Percentiles rank a stretch among this genome's conserved stretches.
These are phyloP conservation scores for Aspergillus alliaceus DNA, from an alignment of 2,329 filamentous ascomycete species.

Conservation along the genomic window DNA sequence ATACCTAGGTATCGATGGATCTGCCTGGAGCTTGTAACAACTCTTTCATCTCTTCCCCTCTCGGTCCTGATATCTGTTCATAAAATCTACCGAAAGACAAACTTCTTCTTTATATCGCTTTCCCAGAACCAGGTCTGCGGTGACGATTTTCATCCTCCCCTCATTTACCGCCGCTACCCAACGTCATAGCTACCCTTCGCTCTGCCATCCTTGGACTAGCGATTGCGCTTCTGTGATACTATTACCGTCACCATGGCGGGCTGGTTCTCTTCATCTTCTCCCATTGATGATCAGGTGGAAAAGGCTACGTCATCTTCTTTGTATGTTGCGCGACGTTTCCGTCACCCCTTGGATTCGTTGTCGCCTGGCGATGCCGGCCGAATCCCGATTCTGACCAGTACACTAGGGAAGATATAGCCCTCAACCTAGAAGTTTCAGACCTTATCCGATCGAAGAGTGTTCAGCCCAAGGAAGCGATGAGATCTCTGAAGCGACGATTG, in stretches of 20 bases:
- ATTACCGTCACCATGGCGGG: constrained; percentile 73
- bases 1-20: constrained; percentile 8
- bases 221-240: constrained; percentile 3
- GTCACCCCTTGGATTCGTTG: not conserved
- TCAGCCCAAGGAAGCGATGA: constrained; percentile 97
- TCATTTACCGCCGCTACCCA: constrained; percentile 9
- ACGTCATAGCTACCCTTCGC: constrained; percentile 20
- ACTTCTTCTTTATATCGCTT: not conserved
- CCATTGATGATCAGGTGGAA: constrained; percentile 96
- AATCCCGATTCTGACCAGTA: constrained; percentile 8
- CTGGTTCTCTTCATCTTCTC: constrained; percentile 92
- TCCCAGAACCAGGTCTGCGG: not conserved
- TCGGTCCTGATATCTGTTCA: not conserved
- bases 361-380: not conserved
- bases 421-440: constrained; percentile 98
- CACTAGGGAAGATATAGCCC: constrained; percentile 84
- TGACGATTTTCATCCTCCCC: not conserved
- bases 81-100: not conserved
- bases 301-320: constrained; percentile 91
- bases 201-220: constrained; percentile 7
- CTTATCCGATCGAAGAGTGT: constrained; percentile 96
- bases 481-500: constrained; percentile 88
- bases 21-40: constrained; percentile 15
- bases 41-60: not conserved
- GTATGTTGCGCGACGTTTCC: constrained; percentile 52